These are phyloP conservation scores for Lycium ferocissimum DNA, from an alignment of 257 asterid genomes.

Conservation along the genomic window DNA sequence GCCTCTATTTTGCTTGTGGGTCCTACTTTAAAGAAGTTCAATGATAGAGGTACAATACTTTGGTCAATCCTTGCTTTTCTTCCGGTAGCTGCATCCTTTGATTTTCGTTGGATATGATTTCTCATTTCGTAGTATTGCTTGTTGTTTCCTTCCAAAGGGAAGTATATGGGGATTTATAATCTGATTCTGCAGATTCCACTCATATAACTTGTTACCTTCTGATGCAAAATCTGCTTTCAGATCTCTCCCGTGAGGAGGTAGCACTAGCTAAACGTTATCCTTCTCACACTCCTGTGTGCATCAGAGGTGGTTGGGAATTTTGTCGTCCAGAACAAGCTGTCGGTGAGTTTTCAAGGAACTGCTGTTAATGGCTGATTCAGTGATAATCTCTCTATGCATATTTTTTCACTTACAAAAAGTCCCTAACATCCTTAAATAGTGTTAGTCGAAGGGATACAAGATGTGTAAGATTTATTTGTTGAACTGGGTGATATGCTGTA, in stretches of 20 bases:
- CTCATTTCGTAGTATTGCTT: background rate
- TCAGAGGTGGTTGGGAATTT: slow-evolving; percentile 92
- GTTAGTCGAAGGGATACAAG: background rate
- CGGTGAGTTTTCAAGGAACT: slow-evolving; percentile 55
- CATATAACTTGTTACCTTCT: background rate
- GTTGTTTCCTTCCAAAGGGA: slow-evolving; percentile 20
- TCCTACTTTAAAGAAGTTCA: slow-evolving; percentile 92
- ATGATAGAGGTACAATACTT: slow-evolving; percentile 78
- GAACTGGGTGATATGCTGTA: background rate
- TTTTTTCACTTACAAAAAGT: background rate
- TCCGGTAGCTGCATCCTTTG: slow-evolving; percentile 20
- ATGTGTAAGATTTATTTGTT: slow-evolving; percentile 21
- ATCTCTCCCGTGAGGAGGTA: slow-evolving; percentile 85
- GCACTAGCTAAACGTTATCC: slow-evolving; percentile 90
- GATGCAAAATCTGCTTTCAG: slow-evolving; percentile 49
- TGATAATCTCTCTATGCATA: slow-evolving; percentile 27
- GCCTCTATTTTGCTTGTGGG: slow-evolving; percentile 96
- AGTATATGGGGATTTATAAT: background rate
- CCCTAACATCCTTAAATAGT: background rate
- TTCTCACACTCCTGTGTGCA: slow-evolving; percentile 84
- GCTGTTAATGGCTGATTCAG: slow-evolving; percentile 24
- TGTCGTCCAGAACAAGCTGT: slow-evolving; percentile 91
- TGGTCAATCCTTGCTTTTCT: slow-evolving; percentile 20
- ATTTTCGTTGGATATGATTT: background rate
- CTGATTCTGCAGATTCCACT: background rate